Percentiles rank a stretch among this genome's conserved stretches.
Evolutionary conservation across 768 basidiomycete species (phyloP).

Genomic region (Leccinellum luteum): DNA sequence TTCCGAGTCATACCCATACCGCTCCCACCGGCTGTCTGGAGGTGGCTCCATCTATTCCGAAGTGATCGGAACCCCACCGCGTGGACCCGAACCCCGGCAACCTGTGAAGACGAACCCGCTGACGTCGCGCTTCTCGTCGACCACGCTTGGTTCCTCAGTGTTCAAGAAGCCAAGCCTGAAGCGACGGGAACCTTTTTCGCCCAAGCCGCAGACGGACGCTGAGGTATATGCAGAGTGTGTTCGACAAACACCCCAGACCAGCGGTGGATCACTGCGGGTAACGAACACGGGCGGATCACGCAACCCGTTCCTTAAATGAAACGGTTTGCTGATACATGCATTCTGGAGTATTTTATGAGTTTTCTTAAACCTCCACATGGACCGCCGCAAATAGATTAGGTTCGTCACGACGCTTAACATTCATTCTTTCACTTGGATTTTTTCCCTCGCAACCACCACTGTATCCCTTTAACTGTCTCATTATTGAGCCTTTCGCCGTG

Average conservation of each 20-base stretch:
- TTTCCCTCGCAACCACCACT: slow-evolving; percentile 16
- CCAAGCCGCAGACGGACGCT: slow-evolving; percentile 49
- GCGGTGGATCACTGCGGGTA: slow-evolving; percentile 42
- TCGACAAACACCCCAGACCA: slow-evolving; percentile 31
- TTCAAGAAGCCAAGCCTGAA: slow-evolving; percentile 30
- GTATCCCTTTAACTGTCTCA: slow-evolving; percentile 4
- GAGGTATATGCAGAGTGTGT: slow-evolving; percentile 56
- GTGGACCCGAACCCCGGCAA: slow-evolving; percentile 69
- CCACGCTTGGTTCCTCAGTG: slow-evolving; percentile 40
- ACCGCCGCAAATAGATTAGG: slow-evolving; percentile 24
- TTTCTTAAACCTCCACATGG: slow-evolving; percentile 25
- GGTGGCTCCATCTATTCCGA: slow-evolving; percentile 64
- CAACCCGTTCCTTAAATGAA: slow-evolving; percentile 54
- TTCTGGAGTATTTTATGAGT: slow-evolving; percentile 6
- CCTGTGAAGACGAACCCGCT: slow-evolving; percentile 53
- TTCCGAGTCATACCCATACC: slow-evolving; percentile 24
- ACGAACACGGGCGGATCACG: slow-evolving; percentile 44
- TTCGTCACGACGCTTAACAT: slow-evolving; percentile 3
- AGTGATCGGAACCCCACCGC: slow-evolving; percentile 59
- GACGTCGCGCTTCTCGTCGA: slow-evolving; percentile 48
- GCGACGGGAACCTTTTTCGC: slow-evolving; percentile 25
- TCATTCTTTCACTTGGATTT: slow-evolving; percentile 3
- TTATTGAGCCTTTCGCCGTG: background rate
- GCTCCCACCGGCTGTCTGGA: slow-evolving; percentile 38
- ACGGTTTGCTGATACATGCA: slow-evolving; percentile 5